Percentiles rank a stretch among this genome's conserved stretches.
Evolutionary conservation across 495 filamentous ascomycete genomes (phyloP).

Genomic region (Pyrenula massariospora): DNA sequence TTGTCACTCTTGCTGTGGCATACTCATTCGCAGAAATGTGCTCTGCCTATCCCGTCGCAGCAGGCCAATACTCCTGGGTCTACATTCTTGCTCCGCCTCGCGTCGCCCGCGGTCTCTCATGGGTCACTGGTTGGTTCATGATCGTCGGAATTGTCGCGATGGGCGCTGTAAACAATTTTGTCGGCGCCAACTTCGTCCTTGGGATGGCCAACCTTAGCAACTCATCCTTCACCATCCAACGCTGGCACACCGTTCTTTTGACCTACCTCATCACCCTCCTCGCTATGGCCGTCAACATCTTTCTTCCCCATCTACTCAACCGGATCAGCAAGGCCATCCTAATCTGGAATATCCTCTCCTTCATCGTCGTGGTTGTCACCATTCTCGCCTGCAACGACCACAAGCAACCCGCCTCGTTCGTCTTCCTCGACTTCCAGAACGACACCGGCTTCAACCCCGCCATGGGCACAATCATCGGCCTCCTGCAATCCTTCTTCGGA

Average conservation of each 20-base stretch:
- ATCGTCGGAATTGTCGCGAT: slow-evolving; percentile 39
- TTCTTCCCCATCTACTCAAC: slow-evolving; percentile 35
- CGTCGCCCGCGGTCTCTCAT: slow-evolving; percentile 33
- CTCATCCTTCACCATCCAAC: slow-evolving; percentile 37
- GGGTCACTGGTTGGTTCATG: slow-evolving; percentile 36
- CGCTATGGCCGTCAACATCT: slow-evolving; percentile 35
- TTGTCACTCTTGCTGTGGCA: slow-evolving; percentile 38
- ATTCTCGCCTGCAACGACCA: slow-evolving; percentile 42
- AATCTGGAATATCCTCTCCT: slow-evolving; percentile 42
- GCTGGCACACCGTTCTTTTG: slow-evolving; percentile 46
- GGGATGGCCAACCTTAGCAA: slow-evolving; percentile 42
- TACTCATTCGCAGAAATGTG: slow-evolving; percentile 50
- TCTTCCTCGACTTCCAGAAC: slow-evolving; percentile 46
- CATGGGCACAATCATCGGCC: slow-evolving; percentile 42
- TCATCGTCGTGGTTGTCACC: slow-evolving; percentile 36
- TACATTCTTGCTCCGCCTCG: slow-evolving; percentile 41
- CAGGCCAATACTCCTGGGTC: slow-evolving; percentile 47
- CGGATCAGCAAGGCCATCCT: slow-evolving; percentile 38
- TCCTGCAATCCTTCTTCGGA: slow-evolving; percentile 44
- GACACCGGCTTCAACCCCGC: slow-evolving; percentile 37
- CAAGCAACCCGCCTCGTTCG: slow-evolving; percentile 43
- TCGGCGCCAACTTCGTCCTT: slow-evolving; percentile 42
- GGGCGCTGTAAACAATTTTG: slow-evolving; percentile 47
- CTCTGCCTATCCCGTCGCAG: slow-evolving; percentile 38
- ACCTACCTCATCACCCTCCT: slow-evolving; percentile 35